Base-by-base conservation (phyloP, 2,329 filamentous ascomycete genomes). In the Calonectria ilicicola region DNA sequence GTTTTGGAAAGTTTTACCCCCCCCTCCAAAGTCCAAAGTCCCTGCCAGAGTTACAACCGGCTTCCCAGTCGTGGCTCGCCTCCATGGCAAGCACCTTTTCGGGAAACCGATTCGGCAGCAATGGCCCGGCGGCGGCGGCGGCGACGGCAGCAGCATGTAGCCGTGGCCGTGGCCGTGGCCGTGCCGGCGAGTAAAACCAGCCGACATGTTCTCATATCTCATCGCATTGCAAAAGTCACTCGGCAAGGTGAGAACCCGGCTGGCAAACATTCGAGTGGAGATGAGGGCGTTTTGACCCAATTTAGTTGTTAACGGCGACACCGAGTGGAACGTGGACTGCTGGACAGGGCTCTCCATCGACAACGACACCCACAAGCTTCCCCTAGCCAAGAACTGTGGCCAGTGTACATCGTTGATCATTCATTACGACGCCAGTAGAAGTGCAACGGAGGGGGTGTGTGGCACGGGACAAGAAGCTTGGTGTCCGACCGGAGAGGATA, bases 271-370 rank as follows among this genome's bases (percentile, higher is more conserved):
- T 15, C 82, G 87, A 35, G 79, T 93, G 84, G 91, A 93, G 66
- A 90, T 93, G 80, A 89, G 88, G 46, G 93, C 93, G 77, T 94
- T 95, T 82, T 90, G 94, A 42, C 92, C 93, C 0, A 95, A 95
- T 80, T 89, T 95, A 58, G 91, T 95, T 1, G 83, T 95, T 1
- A 89, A 89, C 44, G 91, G 91, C 3, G 87, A 89, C 5, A 81
- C 83, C 12, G 84, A 90, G 1, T 95, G 90, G 80, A 92, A 92
- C 15, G 93, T 95, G 81, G 93, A 95, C 80, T 94, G 89, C 79
- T 95, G 93, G 93, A 89, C 85, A 3, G 91, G 92, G 78, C 82
- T 95, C 40, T 81, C 82, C 9, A n/a, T 9, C 19, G 81, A 93
- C 46, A 74, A 79, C 40, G 35, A 69, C 21, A 79, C 81, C 6